Evolutionary conservation across 495 filamentous ascomycete species (phyloP).

Genomic region (Pseudotulostoma volvatum): DNA sequence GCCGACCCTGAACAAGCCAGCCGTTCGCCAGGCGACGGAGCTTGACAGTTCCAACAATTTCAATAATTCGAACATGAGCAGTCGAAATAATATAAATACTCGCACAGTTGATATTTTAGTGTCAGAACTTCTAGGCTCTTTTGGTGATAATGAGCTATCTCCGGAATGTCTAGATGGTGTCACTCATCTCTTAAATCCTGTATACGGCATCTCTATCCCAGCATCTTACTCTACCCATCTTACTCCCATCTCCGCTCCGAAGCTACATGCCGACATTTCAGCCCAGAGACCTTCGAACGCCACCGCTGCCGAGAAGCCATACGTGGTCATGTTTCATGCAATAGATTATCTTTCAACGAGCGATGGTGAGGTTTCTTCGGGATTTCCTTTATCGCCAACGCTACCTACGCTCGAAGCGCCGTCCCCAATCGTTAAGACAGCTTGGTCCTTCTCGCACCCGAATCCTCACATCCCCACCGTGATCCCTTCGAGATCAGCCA

Average conservation of each 20-base stretch:
- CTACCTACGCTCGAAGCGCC: conserved; percentile 18
- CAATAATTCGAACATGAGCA: background rate
- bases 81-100: conserved; percentile 10
- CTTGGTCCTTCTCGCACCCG: conserved; percentile 35
- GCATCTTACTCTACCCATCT: conserved; percentile 80
- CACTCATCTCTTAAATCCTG: conserved; percentile 62
- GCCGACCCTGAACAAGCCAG: conserved; percentile 2
- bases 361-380: conserved; percentile 10
- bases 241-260: conserved; percentile 79
- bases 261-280: conserved; percentile 63
- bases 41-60: conserved; percentile 17
- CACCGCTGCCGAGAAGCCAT: conserved; percentile 65
- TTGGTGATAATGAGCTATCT: conserved; percentile 79
- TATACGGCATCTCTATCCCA: conserved; percentile 83
- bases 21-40: conserved; percentile 20
- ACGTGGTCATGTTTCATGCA: conserved; percentile 83
- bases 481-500: conserved; percentile 16
- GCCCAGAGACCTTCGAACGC: conserved; percentile 42
- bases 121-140: conserved; percentile 85
- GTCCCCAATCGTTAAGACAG: conserved; percentile 24
- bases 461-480: conserved; percentile 25
- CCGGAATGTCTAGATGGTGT: conserved; percentile 85
- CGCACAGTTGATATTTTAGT: conserved; percentile 80
- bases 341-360: conserved; percentile 57
- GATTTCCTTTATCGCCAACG: conserved; percentile 9